Conservation (phyloP, 176 grass and related monocot genomes). For the Oryza punctata region DNA sequence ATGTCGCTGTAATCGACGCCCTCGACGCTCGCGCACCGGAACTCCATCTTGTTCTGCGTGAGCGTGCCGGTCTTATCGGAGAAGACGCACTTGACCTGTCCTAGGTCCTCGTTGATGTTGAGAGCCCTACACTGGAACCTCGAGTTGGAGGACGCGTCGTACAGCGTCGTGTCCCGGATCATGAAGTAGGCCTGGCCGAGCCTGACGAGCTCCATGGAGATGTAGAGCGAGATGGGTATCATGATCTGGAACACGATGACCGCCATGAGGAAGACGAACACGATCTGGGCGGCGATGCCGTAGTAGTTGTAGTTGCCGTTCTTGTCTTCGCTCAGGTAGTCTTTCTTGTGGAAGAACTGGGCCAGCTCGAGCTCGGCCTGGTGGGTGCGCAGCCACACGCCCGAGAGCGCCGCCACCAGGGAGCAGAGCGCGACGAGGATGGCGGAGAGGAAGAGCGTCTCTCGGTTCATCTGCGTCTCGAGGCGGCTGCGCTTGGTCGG, state of each 20-base stretch:
- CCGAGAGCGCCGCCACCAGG: slow-evolving; percentile 53
- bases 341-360: slow-evolving; percentile 77
- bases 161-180: slow-evolving; percentile 67
- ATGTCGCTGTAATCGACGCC: slow-evolving; percentile 68
- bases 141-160: slow-evolving; percentile 58
- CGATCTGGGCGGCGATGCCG: slow-evolving; percentile 68
- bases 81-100: slow-evolving; percentile 91
- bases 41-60: slow-evolving; percentile 96
- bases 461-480: slow-evolving; percentile 83
- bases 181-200: slow-evolving; percentile 95
- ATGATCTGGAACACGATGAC: slow-evolving; percentile 98
- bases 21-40: slow-evolving; percentile 65
- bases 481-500: slow-evolving; percentile 73
- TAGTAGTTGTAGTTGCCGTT: slow-evolving; percentile 77
- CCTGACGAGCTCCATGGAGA: slow-evolving; percentile 92
- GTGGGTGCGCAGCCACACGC: slow-evolving; percentile 67
- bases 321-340: slow-evolving; percentile 45
- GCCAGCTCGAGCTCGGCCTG: slow-evolving; percentile 51
- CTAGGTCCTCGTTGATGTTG: slow-evolving; percentile 97
- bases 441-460: slow-evolving; percentile 72
- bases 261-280: slow-evolving; percentile 85
- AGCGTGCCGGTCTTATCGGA: slow-evolving; percentile 95
- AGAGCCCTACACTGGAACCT: slow-evolving; percentile 85
- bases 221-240: slow-evolving; percentile 96
- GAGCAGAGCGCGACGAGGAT: slow-evolving; percentile 65